Conservation (phyloP, 164 flowering plant genomes). For the Sextonia rubra region DNA sequence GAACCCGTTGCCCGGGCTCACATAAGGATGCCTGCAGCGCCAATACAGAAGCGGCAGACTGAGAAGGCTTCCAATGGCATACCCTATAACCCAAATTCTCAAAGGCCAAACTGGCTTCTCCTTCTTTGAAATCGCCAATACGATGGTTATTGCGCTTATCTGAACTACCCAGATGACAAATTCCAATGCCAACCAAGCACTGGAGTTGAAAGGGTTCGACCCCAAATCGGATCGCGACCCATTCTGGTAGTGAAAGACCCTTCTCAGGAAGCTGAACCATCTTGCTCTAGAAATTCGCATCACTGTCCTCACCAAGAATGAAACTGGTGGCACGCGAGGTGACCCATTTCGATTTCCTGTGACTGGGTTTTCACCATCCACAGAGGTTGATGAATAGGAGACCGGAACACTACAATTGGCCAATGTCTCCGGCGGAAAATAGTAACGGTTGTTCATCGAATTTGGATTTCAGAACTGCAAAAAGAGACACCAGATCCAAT, state of each 20-base stretch:
- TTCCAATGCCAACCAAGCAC: constrained; percentile 72
- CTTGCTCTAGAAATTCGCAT: constrained; percentile 82
- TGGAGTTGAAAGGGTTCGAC: constrained; percentile 78
- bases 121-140: constrained; percentile 43
- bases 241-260: constrained; percentile 91
- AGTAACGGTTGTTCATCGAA: constrained; percentile 48
- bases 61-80: constrained; percentile 64
- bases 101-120: constrained; percentile 92
- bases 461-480: background rate
- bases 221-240: constrained; percentile 80
- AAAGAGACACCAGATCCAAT: background rate
- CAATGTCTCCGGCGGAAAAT: constrained; percentile 34
- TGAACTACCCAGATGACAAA: constrained; percentile 60
- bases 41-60: constrained; percentile 59
- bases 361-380: constrained; percentile 20
- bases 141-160: constrained; percentile 39
- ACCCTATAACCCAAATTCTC: constrained; percentile 80
- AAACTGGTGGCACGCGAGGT: constrained; percentile 26
- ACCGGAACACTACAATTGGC: constrained; percentile 27
- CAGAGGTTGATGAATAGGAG: constrained; percentile 28
- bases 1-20: constrained; percentile 30
- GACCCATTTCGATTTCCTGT: constrained; percentile 24
- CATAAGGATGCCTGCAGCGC: constrained; percentile 45
- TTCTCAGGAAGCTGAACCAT: constrained; percentile 81
- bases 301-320: constrained; percentile 55